These are phyloP conservation scores for Picea sitchensis DNA, from an alignment of 75 land plant species.

Conservation along the genomic window DNA sequence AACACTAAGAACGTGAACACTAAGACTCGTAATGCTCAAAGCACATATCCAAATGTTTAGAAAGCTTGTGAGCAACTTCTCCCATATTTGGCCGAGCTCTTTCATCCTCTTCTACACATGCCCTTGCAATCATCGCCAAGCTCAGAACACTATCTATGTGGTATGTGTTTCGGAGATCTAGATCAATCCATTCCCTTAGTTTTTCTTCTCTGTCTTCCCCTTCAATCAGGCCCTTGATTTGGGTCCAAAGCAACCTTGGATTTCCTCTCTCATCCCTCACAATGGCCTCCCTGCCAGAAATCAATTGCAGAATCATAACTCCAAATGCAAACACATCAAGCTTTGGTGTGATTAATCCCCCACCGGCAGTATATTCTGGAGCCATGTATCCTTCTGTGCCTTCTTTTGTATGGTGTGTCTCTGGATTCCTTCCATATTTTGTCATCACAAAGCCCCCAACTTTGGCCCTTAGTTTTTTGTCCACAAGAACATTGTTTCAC, in stretches of 20 bases:
- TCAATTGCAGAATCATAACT: constrained; percentile 26
- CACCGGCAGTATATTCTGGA: too few relatives aligned
- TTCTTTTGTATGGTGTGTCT: constrained; percentile 11
- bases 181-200: too few relatives aligned
- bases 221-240: too few relatives aligned
- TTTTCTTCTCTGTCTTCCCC: too few relatives aligned
- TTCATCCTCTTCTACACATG: too few relatives aligned
- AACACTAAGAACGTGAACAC: not conserved
- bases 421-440: constrained; percentile 15
- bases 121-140: too few relatives aligned
- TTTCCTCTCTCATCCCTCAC: too few relatives aligned
- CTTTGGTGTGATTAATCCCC: constrained; percentile 8
- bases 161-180: too few relatives aligned
- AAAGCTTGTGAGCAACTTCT: constrained; percentile 31
- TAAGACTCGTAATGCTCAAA: not conserved
- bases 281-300: not conserved
- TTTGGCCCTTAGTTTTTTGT: not conserved
- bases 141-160: too few relatives aligned
- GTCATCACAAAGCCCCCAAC: constrained; percentile 42
- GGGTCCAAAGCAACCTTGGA: too few relatives aligned
- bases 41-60: constrained; percentile 21
- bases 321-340: constrained; percentile 36
- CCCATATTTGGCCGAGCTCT: constrained; percentile 18
- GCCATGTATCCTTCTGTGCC: too few relatives aligned
- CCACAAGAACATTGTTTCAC: constrained; percentile 50